A percentile compares a stretch with the other conserved stretches of the same genome.
These are phyloP conservation scores for Ambrosia artemisiifolia DNA, from an alignment of 129 eudicot species.

Conservation along the genomic window DNA sequence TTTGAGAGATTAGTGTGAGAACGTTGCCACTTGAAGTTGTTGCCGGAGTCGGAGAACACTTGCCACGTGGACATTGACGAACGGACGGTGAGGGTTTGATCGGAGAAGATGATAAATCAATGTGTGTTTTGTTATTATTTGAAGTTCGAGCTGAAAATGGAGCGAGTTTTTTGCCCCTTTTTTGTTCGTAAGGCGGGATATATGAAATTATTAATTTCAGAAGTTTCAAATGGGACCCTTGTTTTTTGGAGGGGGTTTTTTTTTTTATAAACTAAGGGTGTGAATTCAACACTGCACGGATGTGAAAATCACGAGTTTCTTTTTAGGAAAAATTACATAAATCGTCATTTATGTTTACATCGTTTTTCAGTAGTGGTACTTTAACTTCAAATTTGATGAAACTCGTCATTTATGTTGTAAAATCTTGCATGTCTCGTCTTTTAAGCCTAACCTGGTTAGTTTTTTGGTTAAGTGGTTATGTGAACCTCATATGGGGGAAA, in stretches of 20 bases:
- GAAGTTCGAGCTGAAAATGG: slow-evolving; percentile 18
- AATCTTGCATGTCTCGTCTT: no score
- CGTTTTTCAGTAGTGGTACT: no score
- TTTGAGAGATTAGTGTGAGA: slow-evolving; percentile 33
- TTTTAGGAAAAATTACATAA: no score
- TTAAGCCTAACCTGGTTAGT: no score
- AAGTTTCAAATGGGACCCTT: neutral
- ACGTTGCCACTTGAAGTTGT: slow-evolving; percentile 61
- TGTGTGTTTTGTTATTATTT: slow-evolving; percentile 2
- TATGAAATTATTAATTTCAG: neutral
- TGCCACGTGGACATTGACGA: slow-evolving; percentile 75
- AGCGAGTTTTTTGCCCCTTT: neutral
- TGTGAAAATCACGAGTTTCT: no score
- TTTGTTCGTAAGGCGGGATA: slow-evolving; percentile 39
- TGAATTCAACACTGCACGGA: neutral
- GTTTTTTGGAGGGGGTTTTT: neutral
- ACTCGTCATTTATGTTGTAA: no score
- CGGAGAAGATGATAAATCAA: neutral
- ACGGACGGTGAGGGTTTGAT: slow-evolving; percentile 7
- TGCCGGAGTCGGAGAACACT: slow-evolving; percentile 49
- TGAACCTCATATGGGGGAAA: no score
- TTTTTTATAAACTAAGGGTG: neutral
- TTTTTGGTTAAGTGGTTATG: no score
- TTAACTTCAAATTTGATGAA: no score
- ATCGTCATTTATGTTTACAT: no score